A percentile compares a stretch with the other conserved stretches of the same genome.
Evolutionary conservation across 2,329 filamentous ascomycete species (phyloP).

Genomic region (Neopestalotiopsis rosae): DNA sequence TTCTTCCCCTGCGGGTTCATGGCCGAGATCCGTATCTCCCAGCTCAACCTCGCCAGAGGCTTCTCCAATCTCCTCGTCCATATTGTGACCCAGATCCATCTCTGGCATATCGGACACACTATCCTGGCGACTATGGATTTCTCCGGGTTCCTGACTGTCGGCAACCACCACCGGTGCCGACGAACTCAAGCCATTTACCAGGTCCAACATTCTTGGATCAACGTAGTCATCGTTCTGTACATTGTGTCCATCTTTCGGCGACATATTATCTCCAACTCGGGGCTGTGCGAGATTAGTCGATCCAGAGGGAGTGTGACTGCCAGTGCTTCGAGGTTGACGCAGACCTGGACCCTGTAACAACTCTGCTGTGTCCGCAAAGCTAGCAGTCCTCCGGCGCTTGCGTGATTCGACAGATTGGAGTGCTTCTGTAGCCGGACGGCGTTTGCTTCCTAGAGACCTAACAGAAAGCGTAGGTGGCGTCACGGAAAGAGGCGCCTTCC

Average conservation of each 20-base stretch:
- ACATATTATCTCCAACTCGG: not conserved
- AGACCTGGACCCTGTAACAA: not conserved
- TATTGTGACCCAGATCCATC: constrained; percentile 9
- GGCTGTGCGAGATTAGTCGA: not conserved
- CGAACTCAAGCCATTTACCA: constrained; percentile 27
- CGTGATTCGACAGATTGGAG: not conserved
- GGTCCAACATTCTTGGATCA: constrained; percentile 17
- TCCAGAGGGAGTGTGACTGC: not conserved
- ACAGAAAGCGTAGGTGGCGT: not conserved
- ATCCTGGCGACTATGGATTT: not conserved
- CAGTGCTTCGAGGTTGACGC: not conserved
- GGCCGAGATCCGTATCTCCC: constrained; percentile 1
- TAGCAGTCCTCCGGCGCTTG: not conserved
- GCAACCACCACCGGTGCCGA: not conserved
- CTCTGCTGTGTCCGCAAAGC: not conserved
- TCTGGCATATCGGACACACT: not conserved
- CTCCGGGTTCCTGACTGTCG: not conserved
- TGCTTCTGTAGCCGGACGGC: not conserved
- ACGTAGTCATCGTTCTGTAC: constrained; percentile 24
- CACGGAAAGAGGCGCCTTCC: constrained; percentile 18
- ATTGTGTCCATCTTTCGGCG: not conserved
- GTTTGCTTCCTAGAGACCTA: not conserved
- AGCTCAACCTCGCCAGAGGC: not conserved
- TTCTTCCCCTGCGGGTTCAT: not conserved
- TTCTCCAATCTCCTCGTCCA: not conserved